These are phyloP conservation scores for Zymoseptoria tritici DNA, from an alignment of 2,329 filamentous ascomycete species.

Conservation along the genomic window DNA sequence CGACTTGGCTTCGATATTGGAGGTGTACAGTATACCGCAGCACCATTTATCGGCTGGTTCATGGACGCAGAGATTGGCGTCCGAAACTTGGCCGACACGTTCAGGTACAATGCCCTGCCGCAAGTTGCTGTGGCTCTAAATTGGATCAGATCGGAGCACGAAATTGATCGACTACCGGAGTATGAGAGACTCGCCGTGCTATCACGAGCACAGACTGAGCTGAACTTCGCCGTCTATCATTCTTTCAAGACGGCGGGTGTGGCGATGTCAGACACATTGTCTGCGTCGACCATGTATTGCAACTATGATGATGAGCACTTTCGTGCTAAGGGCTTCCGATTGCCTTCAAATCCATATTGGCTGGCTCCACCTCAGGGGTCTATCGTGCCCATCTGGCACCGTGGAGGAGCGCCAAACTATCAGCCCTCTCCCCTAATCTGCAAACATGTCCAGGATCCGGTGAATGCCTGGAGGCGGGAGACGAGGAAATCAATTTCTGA, in stretches of 20 bases:
- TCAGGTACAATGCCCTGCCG: conserved; percentile 5
- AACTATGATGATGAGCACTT: conserved; percentile 6
- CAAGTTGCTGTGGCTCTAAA: conserved; percentile 1
- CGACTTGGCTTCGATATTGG: conserved; percentile 8
- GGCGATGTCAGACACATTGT: conserved; percentile 4
- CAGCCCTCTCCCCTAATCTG: conserved; percentile 5
- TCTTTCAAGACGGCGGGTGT: conserved; percentile 1
- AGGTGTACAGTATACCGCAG: conserved; percentile 7
- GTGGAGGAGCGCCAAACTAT: conserved; percentile 5
- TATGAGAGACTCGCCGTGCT: conserved; percentile 2
- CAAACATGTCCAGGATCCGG: conserved; percentile 1
- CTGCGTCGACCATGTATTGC: conserved; percentile 5
- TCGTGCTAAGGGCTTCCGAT: background rate
- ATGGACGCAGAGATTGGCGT: conserved; percentile 10
- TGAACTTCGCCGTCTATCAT: conserved; percentile 5
- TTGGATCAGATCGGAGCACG: background rate
- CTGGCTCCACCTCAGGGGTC: conserved; percentile 5
- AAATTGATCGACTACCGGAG: conserved; percentile 4
- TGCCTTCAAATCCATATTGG: conserved; percentile 7
- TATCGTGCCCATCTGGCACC: conserved; percentile 7
- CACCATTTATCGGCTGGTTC: conserved; percentile 10
- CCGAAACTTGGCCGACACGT: conserved; percentile 2
- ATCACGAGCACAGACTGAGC: conserved; percentile 4
- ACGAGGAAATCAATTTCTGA: background rate
- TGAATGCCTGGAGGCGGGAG: conserved; percentile 5